Evolutionary conservation across 2,329 filamentous ascomycete genomes (phyloP), one percentile per base, ranked within the genome.

Genomic region (Aspergillus melleus): DNA sequence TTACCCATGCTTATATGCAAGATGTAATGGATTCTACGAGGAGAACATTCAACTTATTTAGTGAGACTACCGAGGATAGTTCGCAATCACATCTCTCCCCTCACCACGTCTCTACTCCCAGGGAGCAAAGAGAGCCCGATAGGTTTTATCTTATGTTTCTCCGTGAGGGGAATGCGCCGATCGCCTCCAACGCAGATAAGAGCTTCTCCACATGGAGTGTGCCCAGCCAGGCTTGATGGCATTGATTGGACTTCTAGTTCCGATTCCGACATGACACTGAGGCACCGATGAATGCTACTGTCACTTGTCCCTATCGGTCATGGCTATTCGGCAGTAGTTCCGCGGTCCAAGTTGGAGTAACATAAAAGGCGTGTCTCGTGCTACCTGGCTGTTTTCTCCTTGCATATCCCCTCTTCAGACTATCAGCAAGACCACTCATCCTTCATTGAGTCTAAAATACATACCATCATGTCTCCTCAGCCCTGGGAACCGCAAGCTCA

Each of bases 401-500:
- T 42, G 36, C 36, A n/a, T n/a, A 8, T 6, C 16, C 36, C 36
- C 14, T n/a, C 36, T 42, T n/a, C 36, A 1, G 9, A 42, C 36
- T n/a, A 6, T n/a, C 36, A 6, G 19, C 36, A 1, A 42, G n/a
- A n/a, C 14, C 4, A 6, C 16, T 6, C 16, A 6, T 8, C 6
- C n/a, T 2, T n/a, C 12, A n/a, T 42, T 8, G 3, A 12, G 6
- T 9, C 26, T 5, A 42, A n/a, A 42, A 16, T 14, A 14, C 14
- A 22, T 14, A 20, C 24, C 19, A 66, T 44, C 3, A 72, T 73
- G 68, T 58, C 65, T 24, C 16, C 22, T 12, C 19, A 47, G 16
- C 10, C 19, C 1, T 77, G 76, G 76, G 54, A 74, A 58, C 26
- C 19, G 11, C 64, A 74, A 62, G 73, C 74, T 14, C 67, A 70